Percentiles rank a stretch among this genome's conserved stretches.
Evolutionary conservation across 345 rosid genomes (phyloP).

Genomic region (Kernera saxatilis): DNA sequence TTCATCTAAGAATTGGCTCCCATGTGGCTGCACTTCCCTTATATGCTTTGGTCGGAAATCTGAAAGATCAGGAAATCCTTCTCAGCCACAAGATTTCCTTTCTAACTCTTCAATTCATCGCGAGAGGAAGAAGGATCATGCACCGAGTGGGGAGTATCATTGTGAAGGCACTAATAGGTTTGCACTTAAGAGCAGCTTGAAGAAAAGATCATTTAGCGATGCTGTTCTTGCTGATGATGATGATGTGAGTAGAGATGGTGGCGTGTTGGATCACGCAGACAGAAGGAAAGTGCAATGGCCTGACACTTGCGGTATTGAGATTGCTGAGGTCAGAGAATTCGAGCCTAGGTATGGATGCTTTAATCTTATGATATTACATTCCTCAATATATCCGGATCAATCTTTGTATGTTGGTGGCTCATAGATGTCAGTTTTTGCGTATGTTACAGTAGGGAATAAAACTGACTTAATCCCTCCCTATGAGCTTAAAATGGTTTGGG

Average conservation of each 20-base stretch:
- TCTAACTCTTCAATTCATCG: slow-evolving; percentile 25
- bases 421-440: not conserved
- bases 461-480: not conserved
- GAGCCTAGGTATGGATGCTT: slow-evolving; percentile 74
- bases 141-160: slow-evolving; percentile 33
- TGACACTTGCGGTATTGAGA: slow-evolving; percentile 81
- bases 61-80: slow-evolving; percentile 65
- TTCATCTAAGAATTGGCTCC: slow-evolving; percentile 63
- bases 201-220: slow-evolving; percentile 47
- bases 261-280: slow-evolving; percentile 41
- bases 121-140: slow-evolving; percentile 34
- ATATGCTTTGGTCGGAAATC: slow-evolving; percentile 87
- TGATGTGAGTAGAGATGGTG: slow-evolving; percentile 38
- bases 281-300: slow-evolving; percentile 96
- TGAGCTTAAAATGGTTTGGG: not conserved
- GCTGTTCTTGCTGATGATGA: slow-evolving; percentile 36
- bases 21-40: slow-evolving; percentile 77
- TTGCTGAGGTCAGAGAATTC: slow-evolving; percentile 84
- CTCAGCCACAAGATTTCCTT: slow-evolving; percentile 49
- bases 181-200: slow-evolving; percentile 72
- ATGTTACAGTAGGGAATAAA: not conserved
- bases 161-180: slow-evolving; percentile 38
- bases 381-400: not conserved
- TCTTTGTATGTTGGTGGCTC: not conserved
- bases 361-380: not conserved